Base-by-base conservation (phyloP, 2,329 filamentous ascomycete genomes). In the Penicillium freii region DNA sequence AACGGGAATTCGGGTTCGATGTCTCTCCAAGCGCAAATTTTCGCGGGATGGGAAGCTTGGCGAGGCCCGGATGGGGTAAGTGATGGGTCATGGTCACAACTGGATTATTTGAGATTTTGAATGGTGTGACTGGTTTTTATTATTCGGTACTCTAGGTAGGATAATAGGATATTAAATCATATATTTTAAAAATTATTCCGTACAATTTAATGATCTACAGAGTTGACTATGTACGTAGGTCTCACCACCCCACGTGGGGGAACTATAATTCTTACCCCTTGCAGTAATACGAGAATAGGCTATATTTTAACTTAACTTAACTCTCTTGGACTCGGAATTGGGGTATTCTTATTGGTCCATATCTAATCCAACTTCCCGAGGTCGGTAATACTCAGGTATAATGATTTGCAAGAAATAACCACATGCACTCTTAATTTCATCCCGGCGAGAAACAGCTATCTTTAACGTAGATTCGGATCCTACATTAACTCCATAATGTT, bases 11-110 rank as follows among this genome's bases (percentile, higher is more conserved):
- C 43, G 58, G 59, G 54, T 36, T 60, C 50, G 42, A 46, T 15
- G 53, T 42, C 47, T 42, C 47, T 54, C 56, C 36, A 54, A 47
- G 47, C 33, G 44, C 49, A 62, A 66, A 62, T 59, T 66, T 66
- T 65, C 54, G 61, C 55, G 54, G 61, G 58, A 58, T 51, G 43
- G 19, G 48, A 57, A 54, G 57, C 64, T 66, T 66, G 63, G 63
- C 62, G 55, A 60, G 15, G 25, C 4, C 39, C 51, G 56, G 54
- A 51, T 52, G 29, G 45, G 56, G 59, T 23, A 53, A 56, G 6
- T 40, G 47, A 53, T 53, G 49, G 54, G 54, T 34, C 54, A 13
- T 15, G 10, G 36, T 42, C 2, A 10, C 15, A 13, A 31, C 6
- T 15, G 4, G 11, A 21, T 13, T 25, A 21, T 43, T 23, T 10